Evolutionary conservation across 805 yeast genomes (phyloP).

Genomic region (Metschnikowia drakensbergensis): DNA sequence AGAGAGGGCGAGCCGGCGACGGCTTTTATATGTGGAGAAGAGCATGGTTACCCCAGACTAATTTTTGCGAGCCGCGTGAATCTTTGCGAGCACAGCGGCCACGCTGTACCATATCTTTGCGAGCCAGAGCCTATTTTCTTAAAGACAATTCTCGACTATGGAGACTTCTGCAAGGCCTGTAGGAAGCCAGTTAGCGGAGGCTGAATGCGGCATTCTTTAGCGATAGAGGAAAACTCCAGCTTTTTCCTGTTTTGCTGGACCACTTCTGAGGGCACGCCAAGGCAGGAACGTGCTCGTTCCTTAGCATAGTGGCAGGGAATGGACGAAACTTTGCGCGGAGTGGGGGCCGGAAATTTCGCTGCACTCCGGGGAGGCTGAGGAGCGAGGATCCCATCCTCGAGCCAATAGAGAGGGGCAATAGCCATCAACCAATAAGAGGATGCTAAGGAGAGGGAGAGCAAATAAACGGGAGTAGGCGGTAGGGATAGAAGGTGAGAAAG

Average conservation of each 20-base stretch:
- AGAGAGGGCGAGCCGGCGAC: background rate
- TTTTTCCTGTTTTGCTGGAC: too few species aligned
- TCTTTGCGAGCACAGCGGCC: background rate
- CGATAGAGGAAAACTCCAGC: too few species aligned
- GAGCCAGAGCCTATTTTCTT: background rate
- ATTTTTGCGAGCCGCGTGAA: conserved; percentile 4
- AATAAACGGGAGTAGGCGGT: too few species aligned
- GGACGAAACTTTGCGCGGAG: conserved; percentile 3
- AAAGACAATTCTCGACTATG: background rate
- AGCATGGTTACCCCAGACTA: conserved; percentile 3
- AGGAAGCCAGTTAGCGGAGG: too few species aligned
- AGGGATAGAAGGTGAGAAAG: too few species aligned
- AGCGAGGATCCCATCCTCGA: background rate
- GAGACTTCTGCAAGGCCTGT: too few species aligned
- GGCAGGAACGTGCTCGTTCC: background rate
- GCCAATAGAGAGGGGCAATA: too few species aligned
- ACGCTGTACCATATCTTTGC: background rate
- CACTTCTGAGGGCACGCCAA: background rate
- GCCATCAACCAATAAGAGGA: too few species aligned
- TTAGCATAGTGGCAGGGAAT: too few species aligned
- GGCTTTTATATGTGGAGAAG: conserved; percentile 2
- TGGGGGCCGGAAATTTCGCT: background rate
- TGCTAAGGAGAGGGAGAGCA: too few species aligned
- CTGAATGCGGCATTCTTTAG: too few species aligned
- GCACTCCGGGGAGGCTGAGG: background rate